Evolutionary conservation across 345 rosid species (phyloP).

Genomic region (Acer yangbiense): DNA sequence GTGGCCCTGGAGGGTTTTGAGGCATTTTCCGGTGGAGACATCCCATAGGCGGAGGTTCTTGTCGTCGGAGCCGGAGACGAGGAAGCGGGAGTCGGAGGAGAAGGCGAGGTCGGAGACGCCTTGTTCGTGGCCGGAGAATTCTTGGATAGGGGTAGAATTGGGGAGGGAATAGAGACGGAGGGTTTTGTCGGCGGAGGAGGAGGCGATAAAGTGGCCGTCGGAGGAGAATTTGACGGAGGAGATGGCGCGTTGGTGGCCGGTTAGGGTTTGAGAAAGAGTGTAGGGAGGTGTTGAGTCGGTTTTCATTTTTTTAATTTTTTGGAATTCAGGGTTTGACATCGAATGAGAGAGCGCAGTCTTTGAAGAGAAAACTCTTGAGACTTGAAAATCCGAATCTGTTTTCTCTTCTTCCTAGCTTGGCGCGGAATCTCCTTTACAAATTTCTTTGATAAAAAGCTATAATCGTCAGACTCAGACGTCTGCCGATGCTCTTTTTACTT

Average conservation of each 20-base stretch:
- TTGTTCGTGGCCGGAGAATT: conserved; percentile 67
- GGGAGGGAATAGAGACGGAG: conserved; percentile 67
- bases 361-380: neutral
- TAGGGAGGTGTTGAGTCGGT: conserved; percentile 49
- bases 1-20: conserved; percentile 79
- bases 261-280: conserved; percentile 72
- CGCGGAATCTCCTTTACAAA: neutral
- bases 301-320: conserved; percentile 6
- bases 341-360: neutral
- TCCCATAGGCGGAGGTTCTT: conserved; percentile 95
- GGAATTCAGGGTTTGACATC: neutral
- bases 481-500: too few relatives aligned
- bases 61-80: conserved; percentile 94
- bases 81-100: conserved; percentile 83
- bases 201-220: conserved; percentile 83
- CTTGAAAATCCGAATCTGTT: neutral
- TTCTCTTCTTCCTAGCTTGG: neutral
- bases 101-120: conserved; percentile 90
- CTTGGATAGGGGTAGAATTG: conserved; percentile 41
- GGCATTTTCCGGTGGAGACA: conserved; percentile 58
- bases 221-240: conserved; percentile 89
- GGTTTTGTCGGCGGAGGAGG: conserved; percentile 87
- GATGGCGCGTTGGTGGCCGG: conserved; percentile 63
- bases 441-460: neutral
- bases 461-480: too few relatives aligned